Evolutionary conservation across 345 rosid species (phyloP).

Genomic region (Corymbia maculata): DNA sequence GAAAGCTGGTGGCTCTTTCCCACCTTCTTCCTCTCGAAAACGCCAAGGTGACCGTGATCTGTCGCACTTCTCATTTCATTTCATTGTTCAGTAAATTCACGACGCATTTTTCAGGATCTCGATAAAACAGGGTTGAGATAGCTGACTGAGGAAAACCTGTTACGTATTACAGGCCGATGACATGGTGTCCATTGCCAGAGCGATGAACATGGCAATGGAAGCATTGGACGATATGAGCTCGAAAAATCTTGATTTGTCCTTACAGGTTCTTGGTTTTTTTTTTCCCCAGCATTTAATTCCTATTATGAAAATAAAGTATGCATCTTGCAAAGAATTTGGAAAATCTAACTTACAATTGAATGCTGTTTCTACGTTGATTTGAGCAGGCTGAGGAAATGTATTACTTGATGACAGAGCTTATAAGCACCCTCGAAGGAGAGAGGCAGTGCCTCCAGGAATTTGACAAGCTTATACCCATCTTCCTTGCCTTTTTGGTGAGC

Average conservation of each 20-base stretch:
- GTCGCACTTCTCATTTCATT: background rate
- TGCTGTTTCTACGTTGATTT: background rate
- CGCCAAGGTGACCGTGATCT: constrained; percentile 26
- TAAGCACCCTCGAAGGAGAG: constrained; percentile 31
- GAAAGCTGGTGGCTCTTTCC: constrained; percentile 54
- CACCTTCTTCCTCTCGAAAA: constrained; percentile 34
- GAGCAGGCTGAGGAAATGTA: constrained; percentile 49
- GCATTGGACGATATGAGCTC: constrained; percentile 41
- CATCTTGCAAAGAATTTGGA: background rate
- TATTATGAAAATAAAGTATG: background rate
- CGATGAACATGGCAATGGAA: constrained; percentile 33
- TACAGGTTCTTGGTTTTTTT: constrained; percentile 15
- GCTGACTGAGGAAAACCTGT: background rate
- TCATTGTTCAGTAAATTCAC: background rate
- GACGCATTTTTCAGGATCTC: background rate
- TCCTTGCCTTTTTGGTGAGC: constrained; percentile 23
- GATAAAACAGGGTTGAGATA: background rate
- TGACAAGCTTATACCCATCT: constrained; percentile 8
- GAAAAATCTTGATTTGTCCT: constrained; percentile 14
- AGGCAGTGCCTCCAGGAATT: constrained; percentile 27
- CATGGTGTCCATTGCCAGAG: constrained; percentile 29
- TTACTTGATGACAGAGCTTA: constrained; percentile 34
- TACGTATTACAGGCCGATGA: constrained; percentile 21
- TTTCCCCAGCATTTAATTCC: background rate
- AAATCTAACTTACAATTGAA: background rate